Conservation (phyloP, 805 yeast species). For the Saturnispora galanensis region DNA sequence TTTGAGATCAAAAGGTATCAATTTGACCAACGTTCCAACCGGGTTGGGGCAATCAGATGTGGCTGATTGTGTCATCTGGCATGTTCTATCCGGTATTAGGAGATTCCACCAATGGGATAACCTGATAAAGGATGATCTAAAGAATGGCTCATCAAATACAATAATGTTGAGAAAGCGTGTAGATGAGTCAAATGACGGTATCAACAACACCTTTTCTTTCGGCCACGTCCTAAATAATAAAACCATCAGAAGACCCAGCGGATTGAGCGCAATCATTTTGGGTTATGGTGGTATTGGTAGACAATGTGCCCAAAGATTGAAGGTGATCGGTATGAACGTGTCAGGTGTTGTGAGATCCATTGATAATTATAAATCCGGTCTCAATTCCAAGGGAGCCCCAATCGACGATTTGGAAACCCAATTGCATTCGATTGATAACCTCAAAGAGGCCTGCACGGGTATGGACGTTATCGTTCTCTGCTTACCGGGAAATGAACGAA, state of each 20-base stretch:
- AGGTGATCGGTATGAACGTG: slow-evolving; percentile 54
- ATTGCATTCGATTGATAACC: slow-evolving; percentile 34
- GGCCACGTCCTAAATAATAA: slow-evolving; percentile 12
- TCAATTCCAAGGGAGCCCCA: slow-evolving; percentile 26
- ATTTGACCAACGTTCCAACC: slow-evolving; percentile 52
- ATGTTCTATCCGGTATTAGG: slow-evolving; percentile 52
- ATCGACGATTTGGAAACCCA: slow-evolving; percentile 33
- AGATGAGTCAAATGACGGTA: not conserved
- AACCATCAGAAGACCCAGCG: slow-evolving; percentile 16
- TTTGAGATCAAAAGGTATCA: slow-evolving; percentile 31
- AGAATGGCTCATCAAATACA: slow-evolving; percentile 24
- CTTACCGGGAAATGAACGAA: slow-evolving; percentile 54
- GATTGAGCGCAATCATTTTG: slow-evolving; percentile 50
- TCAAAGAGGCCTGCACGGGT: slow-evolving; percentile 29
- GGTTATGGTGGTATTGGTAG: slow-evolving; percentile 75
- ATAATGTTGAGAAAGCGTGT: too few relatives aligned
- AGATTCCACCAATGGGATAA: slow-evolving; percentile 40
- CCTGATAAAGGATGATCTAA: slow-evolving; percentile 15
- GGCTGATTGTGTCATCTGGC: slow-evolving; percentile 57
- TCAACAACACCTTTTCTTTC: slow-evolving; percentile 9
- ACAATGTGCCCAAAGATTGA: slow-evolving; percentile 46
- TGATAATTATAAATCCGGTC: slow-evolving; percentile 19
- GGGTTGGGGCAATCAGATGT: slow-evolving; percentile 48
- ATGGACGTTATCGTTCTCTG: slow-evolving; percentile 54
- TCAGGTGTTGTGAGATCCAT: slow-evolving; percentile 47